Percentiles rank a stretch among this genome's conserved stretches.
Conservation (phyloP, 257 asterid species). For the Przewalskia tangutica region DNA sequence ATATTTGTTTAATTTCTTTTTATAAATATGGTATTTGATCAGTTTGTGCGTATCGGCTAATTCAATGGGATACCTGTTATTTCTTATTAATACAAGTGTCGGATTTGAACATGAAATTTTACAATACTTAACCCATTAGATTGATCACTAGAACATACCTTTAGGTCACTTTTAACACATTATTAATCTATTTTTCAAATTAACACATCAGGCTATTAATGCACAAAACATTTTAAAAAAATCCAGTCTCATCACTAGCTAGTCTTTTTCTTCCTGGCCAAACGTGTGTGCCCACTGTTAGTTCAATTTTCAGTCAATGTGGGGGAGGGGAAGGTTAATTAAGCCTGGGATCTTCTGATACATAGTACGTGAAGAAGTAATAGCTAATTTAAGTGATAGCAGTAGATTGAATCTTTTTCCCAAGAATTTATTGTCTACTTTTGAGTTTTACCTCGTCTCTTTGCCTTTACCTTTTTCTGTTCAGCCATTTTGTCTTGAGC, state of each 20-base stretch:
- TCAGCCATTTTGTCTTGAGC: slow-evolving; percentile 43
- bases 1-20: neutral
- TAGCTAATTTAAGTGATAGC: slow-evolving; percentile 5
- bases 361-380: neutral
- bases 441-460: slow-evolving; percentile 25
- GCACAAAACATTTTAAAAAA: neutral
- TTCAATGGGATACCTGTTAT: neutral
- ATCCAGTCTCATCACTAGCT: neutral
- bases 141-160: neutral
- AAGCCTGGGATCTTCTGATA: slow-evolving; percentile 1
- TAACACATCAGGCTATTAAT: neutral
- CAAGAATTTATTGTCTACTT: slow-evolving; percentile 23
- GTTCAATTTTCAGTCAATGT: slow-evolving; percentile 14
- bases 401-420: slow-evolving; percentile 11
- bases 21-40: neutral
- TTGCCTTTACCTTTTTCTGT: slow-evolving; percentile 29
- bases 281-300: slow-evolving; percentile 26
- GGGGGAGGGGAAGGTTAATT: neutral
- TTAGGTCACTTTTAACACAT: neutral
- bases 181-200: neutral
- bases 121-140: neutral
- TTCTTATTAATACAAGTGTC: too few relatives aligned
- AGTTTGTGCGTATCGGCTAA: too few relatives aligned
- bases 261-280: neutral
- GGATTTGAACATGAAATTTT: too few relatives aligned